Base-by-base conservation (phyloP, 768 basidiomycete genomes). In the Lenzites betulinus region DNA sequence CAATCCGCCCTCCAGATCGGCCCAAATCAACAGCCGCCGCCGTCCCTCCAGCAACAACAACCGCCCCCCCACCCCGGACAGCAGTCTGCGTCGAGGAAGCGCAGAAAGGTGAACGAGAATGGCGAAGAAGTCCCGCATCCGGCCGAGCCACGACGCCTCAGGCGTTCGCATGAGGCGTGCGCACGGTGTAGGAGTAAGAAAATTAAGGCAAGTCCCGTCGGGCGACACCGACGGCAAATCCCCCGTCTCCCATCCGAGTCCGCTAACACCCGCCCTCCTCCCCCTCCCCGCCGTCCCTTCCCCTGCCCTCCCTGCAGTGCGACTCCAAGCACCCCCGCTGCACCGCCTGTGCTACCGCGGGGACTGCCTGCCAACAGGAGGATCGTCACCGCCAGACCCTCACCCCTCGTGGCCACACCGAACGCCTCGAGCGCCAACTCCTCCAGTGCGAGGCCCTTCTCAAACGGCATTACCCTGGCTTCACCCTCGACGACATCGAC, bases 101-200 rank as follows among this genome's bases (percentile, higher is more conserved):
- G 77, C 55, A 90, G 87, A 78, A 88, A 87, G 74, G 75, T 77
- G 1, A 86, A 87, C 51, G 76, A 77, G 2, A 78, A 77, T 26
- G 79, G 78, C 13, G 87, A 85, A 55, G 87, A 86, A n/a, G 74
- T 76, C 44, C 69, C 76, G 38, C 74, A 82, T 18, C 76, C 85
- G 43, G 81, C 86, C 56, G 91, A 92, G 74, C 88, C 90, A 44
- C 83, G 92, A 69, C 84, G 92, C 56, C 82, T 94, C 69, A 81
- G 92, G 68, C 86, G 92, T 71, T 92, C 92, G 69, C 92, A 94
- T 77, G 92, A 94, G 77, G 92, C 92, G 64, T 94, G 92, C 80
- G 88, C 92, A 65, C 84, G 92, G 74, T 94, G 92, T 82, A 90
- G 92, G 83, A 89, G 87, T 79, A 93, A 94, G 86, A 94, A 94